These are phyloP conservation scores for Trametopsis cervina DNA, from an alignment of 768 basidiomycete genomes.

Conservation along the genomic window DNA sequence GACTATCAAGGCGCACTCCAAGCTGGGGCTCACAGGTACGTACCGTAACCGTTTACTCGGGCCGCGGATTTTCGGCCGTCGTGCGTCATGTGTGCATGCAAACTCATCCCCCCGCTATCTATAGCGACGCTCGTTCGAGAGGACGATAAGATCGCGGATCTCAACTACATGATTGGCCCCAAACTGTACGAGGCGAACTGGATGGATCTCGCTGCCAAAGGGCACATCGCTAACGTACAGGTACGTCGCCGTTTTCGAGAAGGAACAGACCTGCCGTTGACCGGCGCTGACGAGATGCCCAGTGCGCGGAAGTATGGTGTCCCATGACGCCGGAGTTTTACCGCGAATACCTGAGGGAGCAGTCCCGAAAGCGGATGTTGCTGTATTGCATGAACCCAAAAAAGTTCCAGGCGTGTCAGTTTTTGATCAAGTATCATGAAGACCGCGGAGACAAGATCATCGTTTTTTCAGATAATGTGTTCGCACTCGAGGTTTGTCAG, in stretches of 20 bases:
- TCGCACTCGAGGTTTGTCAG: conserved; percentile 75
- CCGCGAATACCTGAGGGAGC: conserved; percentile 90
- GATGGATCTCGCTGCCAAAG: conserved; percentile 99
- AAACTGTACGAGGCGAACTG: conserved; percentile 99
- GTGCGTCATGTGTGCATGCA: background rate
- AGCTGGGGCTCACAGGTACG: conserved; percentile 91
- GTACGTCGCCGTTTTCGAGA: conserved; percentile 40
- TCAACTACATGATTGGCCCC: conserved; percentile 99
- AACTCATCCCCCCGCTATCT: background rate
- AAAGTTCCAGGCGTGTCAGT: conserved; percentile 99
- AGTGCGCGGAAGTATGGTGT: conserved; percentile 99
- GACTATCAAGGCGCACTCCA: conserved; percentile 98
- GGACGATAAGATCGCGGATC: conserved; percentile 97
- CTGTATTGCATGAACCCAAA: conserved; percentile 99
- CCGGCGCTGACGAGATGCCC: conserved; percentile 5
- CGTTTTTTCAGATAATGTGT: conserved; percentile 99
- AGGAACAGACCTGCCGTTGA: background rate
- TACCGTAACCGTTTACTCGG: conserved; percentile 3
- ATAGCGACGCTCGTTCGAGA: conserved; percentile 95
- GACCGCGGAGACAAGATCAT: conserved; percentile 98
- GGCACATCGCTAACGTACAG: conserved; percentile 99
- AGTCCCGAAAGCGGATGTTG: conserved; percentile 89
- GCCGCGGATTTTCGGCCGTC: background rate
- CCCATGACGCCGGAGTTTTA: conserved; percentile 99
- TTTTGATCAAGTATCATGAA: conserved; percentile 97